Percentiles rank a stretch among this genome's conserved stretches.
phyloP scores from a whole-genome alignment of 164 flowering plant genomes.

The Warburgia ugandensis region DNA sequence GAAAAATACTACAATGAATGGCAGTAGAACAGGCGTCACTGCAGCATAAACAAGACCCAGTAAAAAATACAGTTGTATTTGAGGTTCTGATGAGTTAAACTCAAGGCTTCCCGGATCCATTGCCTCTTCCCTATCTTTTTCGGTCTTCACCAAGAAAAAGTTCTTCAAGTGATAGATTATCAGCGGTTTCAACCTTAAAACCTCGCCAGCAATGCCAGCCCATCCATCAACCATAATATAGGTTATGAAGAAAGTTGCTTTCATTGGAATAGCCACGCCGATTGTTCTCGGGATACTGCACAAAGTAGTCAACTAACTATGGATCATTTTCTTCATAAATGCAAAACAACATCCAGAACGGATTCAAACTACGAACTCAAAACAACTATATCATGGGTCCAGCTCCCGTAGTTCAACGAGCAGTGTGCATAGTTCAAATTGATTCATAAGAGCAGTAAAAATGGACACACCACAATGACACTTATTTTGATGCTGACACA shows the following conservation, averaged over 20 bases:
- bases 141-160: constrained; percentile 77
- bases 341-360: no score
- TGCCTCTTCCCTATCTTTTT: constrained; percentile 78
- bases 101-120: constrained; percentile 90
- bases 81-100: constrained; percentile 76
- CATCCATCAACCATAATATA: constrained; percentile 96
- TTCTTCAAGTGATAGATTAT: constrained; percentile 69
- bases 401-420: no score
- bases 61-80: constrained; percentile 80
- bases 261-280: constrained; percentile 85
- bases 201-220: constrained; percentile 91
- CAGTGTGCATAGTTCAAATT: no score
- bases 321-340: no score
- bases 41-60: constrained; percentile 89
- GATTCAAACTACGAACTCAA: no score
- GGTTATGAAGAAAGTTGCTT: constrained; percentile 92
- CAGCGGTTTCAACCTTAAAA: constrained; percentile 67
- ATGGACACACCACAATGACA: no score
- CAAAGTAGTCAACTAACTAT: not conserved
- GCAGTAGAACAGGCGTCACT: constrained; percentile 72
- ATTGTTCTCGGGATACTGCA: constrained; percentile 72
- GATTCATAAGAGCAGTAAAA: no score
- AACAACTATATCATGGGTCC: no score
- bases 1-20: constrained; percentile 79
- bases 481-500: no score